Conservation (phyloP, 768 basidiomycete species). For the Leccinum broughii region DNA sequence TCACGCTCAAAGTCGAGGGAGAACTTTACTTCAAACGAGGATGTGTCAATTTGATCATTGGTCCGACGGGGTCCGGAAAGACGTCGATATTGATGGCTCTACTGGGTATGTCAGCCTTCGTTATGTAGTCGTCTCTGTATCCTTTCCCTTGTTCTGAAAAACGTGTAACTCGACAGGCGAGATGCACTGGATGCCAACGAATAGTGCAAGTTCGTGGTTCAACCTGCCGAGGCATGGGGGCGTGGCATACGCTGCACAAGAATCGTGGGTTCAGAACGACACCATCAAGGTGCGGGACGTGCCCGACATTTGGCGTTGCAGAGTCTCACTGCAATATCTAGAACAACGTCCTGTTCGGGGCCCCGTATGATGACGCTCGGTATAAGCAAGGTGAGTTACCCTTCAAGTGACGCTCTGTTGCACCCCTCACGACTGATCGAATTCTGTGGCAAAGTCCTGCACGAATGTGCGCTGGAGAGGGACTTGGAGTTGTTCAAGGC, state of each 20-base stretch:
- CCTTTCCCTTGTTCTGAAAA: neutral
- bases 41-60: slow-evolving; percentile 5
- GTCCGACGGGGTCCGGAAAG: slow-evolving; percentile 4
- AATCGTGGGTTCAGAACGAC: slow-evolving; percentile 7
- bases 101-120: neutral
- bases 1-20: neutral
- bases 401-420: neutral
- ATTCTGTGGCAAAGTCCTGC: neutral
- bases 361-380: neutral
- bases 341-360: slow-evolving; percentile 4
- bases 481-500: slow-evolving; percentile 1
- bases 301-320: neutral
- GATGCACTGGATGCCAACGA: slow-evolving; percentile 4
- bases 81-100: slow-evolving; percentile 8
- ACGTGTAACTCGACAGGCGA: neutral
- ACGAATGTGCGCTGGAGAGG: slow-evolving; percentile 1
- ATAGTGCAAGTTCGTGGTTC: neutral
- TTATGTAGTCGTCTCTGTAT: neutral
- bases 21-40: slow-evolving; percentile 2
- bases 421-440: neutral
- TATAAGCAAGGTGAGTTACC: neutral
- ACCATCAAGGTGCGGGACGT: slow-evolving; percentile 1
- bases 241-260: slow-evolving; percentile 3
- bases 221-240: slow-evolving; percentile 4
- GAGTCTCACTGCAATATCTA: neutral